Percentiles rank a stretch among this genome's conserved stretches.
These are phyloP conservation scores for Nakazawaea populi DNA, from an alignment of 805 yeast genomes.

Conservation along the genomic window DNA sequence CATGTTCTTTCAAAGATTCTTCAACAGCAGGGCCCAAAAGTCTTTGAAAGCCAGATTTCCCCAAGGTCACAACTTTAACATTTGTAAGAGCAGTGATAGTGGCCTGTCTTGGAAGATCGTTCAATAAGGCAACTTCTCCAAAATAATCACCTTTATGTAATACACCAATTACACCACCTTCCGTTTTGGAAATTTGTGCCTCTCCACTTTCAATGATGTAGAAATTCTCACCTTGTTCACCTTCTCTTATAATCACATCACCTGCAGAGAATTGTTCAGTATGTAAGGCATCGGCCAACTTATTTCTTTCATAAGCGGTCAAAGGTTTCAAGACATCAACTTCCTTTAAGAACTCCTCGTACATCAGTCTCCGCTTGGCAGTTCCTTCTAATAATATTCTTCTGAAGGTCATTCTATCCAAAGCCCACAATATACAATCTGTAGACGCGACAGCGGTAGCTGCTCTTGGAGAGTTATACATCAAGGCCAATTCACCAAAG, in stretches of 20 bases:
- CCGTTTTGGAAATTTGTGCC: conserved; percentile 65
- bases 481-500: conserved; percentile 94
- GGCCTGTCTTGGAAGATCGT: conserved; percentile 92
- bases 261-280: conserved; percentile 70
- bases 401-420: conserved; percentile 90
- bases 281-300: conserved; percentile 90
- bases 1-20: conserved; percentile 78
- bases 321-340: conserved; percentile 76
- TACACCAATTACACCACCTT: conserved; percentile 52
- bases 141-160: conserved; percentile 85
- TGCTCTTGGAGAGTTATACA: conserved; percentile 97
- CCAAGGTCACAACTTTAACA: conserved; percentile 87
- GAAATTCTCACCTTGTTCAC: conserved; percentile 76
- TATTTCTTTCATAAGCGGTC: conserved; percentile 76
- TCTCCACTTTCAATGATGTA: conserved; percentile 75
- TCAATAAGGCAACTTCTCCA: conserved; percentile 91
- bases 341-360: conserved; percentile 81
- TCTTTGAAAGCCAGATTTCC: conserved; percentile 89
- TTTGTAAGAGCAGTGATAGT: conserved; percentile 72
- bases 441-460: conserved; percentile 80
- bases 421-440: conserved; percentile 80
- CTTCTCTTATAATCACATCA: conserved; percentile 73
- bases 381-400: conserved; percentile 88
- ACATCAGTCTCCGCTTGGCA: conserved; percentile 82
- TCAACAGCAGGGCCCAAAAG: conserved; percentile 85